Evolutionary conservation across 2,329 filamentous ascomycete species (phyloP).

Genomic region (Alternaria sp.): DNA sequence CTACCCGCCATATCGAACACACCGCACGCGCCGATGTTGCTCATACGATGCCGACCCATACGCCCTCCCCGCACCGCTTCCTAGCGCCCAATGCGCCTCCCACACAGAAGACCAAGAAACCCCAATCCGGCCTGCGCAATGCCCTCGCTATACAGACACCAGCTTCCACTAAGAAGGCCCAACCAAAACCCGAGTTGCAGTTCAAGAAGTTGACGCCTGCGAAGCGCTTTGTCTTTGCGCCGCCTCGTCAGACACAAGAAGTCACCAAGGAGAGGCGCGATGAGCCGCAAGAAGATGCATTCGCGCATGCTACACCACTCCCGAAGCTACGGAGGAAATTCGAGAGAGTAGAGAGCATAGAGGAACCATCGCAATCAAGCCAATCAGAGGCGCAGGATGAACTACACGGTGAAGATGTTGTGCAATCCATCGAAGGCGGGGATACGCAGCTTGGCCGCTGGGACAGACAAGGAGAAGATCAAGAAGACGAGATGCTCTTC

Average conservation of each 20-base stretch:
- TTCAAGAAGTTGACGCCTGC: conserved; percentile 34
- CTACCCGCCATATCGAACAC: neutral
- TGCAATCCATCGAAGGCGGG: conserved; percentile 23
- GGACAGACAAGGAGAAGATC: conserved; percentile 4
- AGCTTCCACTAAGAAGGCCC: neutral
- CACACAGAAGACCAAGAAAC: conserved; percentile 28
- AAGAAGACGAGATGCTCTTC: conserved; percentile 40
- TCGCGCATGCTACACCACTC: conserved; percentile 16
- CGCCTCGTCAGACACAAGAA: conserved; percentile 12
- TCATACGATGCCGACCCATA: conserved; percentile 32
- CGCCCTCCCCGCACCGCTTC: conserved; percentile 46
- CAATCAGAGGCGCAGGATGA: conserved; percentile 11
- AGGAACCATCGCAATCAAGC: conserved; percentile 35
- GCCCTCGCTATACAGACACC: conserved; percentile 20
- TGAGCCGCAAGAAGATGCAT: neutral
- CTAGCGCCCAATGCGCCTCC: conserved; percentile 26
- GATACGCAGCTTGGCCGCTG: conserved; percentile 3
- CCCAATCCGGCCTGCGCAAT: conserved; percentile 33
- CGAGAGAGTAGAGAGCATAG: conserved; percentile 44
- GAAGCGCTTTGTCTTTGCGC: conserved; percentile 40
- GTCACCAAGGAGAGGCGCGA: conserved; percentile 6
- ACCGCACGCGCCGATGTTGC: neutral
- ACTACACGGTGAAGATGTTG: neutral
- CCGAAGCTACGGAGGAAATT: conserved; percentile 26
- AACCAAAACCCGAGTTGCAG: neutral